These are phyloP conservation scores for Cystoderma amianthinum DNA, from an alignment of 768 basidiomycete species.

Conservation along the genomic window DNA sequence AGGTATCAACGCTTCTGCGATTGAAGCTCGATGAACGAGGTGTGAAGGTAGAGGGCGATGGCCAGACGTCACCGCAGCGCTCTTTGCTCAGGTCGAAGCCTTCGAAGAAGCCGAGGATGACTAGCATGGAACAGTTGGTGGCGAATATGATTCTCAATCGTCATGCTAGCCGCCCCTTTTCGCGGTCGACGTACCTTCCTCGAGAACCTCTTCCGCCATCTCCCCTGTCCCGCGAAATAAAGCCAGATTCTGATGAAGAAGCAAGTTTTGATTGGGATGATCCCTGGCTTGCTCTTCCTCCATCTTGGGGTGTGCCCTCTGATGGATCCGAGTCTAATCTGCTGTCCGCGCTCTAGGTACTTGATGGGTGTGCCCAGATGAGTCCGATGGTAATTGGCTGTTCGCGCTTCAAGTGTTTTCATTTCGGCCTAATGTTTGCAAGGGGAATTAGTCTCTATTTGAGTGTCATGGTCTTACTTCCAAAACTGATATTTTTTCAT, in stretches of 20 bases:
- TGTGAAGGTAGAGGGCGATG: slow-evolving; percentile 3
- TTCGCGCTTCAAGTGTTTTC: no score
- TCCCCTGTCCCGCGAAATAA: neutral
- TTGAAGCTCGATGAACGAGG: slow-evolving; percentile 35
- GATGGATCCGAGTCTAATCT: neutral
- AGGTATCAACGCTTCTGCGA: slow-evolving; percentile 48
- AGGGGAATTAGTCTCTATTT: no score
- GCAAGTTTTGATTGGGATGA: neutral
- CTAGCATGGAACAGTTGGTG: slow-evolving; percentile 28
- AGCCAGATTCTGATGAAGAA: neutral
- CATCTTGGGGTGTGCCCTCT: neutral
- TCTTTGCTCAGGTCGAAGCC: slow-evolving; percentile 3
- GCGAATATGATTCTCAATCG: slow-evolving; percentile 31
- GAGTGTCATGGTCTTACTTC: no score
- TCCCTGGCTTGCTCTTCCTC: neutral
- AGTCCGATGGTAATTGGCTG: no score
- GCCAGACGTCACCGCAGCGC: neutral
- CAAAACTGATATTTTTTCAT: no score
- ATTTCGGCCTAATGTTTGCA: no score
- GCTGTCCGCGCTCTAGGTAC: neutral
- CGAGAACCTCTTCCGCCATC: neutral
- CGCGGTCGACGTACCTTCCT: neutral
- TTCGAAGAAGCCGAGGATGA: slow-evolving; percentile 15
- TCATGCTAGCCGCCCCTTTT: slow-evolving; percentile 4
- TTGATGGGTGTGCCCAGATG: no score